Conservation (phyloP, 176 grass and related monocot genomes). For the Chrysopogon serrulatus region DNA sequence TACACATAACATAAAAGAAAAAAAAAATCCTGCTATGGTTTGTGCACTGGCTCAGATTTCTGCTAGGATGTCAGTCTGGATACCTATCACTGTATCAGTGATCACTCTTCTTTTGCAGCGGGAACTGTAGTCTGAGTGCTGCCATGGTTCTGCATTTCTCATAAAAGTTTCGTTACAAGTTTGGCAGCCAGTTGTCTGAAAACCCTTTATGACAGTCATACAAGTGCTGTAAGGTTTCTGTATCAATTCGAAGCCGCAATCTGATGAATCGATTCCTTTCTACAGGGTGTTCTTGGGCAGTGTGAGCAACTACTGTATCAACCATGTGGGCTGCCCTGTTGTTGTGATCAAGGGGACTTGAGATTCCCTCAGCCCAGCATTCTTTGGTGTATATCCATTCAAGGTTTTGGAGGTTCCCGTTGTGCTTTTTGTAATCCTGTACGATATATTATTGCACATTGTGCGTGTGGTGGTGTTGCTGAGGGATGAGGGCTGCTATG, state of each 20-base stretch:
- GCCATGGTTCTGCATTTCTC: neutral
- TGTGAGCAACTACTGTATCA: conserved; percentile 80
- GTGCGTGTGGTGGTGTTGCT: neutral
- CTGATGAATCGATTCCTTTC: conserved; percentile 1
- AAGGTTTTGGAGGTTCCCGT: neutral
- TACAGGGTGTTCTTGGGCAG: conserved; percentile 82
- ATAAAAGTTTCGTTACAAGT: neutral
- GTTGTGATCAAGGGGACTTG: conserved; percentile 67
- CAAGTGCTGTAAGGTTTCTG: neutral
- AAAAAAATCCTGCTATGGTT: neutral
- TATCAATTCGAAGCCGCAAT: neutral
- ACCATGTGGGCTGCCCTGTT: conserved; percentile 66
- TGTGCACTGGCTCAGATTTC: neutral
- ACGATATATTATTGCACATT: neutral
- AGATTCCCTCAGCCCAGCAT: conserved; percentile 6
- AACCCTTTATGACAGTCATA: neutral
- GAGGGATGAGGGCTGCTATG: neutral
- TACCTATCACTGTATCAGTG: neutral
- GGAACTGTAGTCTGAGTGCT: neutral
- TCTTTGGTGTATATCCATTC: conserved; percentile 8
- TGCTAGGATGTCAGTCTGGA: neutral
- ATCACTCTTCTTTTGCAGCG: neutral
- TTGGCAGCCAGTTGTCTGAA: neutral
- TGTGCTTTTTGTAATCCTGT: neutral
- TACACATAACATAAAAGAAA: neutral